Base-by-base conservation (phyloP, 352 stramenopile species). In the Poterioochromonas sp. region DNA sequence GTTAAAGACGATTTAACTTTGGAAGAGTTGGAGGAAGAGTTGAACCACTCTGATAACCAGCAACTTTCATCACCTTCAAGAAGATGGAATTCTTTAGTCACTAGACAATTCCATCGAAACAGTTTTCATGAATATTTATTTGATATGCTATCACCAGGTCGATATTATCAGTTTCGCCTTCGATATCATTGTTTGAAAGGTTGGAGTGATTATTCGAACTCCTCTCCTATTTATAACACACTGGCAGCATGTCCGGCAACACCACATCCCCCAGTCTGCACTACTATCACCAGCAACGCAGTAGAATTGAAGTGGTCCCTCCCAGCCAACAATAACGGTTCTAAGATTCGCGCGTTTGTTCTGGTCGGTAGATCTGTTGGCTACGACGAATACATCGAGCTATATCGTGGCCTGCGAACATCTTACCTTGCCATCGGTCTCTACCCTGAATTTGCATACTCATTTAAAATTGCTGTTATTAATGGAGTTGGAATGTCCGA, bases 401-500 rank as follows among this genome's bases (percentile, higher is more conserved):
- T 71, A 18, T 71, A 47, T 71, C 35, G 18, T 22, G 62, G 62
- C 11, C 34, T 43, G 35, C 8, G 15, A 18, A 15, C 8, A n/a
- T 49, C 8, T 71, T 29, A 71, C 32, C 5, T 71, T 3, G 62
- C 8, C 8, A n/a, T 71, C 15, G 35, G 35, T n/a, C 26, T 71
- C 2, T 44, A 71, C 32, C 62, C 62, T 71, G 18, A 43, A 20
- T 71, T 71, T 71, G 62, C 15, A 26, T 71, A 71, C 40, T 47
- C 29, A 18, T 71, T 71, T 71, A 18, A 32, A 18, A 26, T 49
- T 26, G 32, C 2, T 32, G 62, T 29, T 26, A 44, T 71, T 3
- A 71, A 71, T 44, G 12, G 62, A n/a, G 62, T 43, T 32, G 62
- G 62, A 29, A 12, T 26, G 34, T 71, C 62, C 11, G 15, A 15